Evolutionary conservation across 2,329 filamentous ascomycete genomes (phyloP), one percentile per base, ranked within the genome.

Genomic region (Blumeriella jaapii): DNA sequence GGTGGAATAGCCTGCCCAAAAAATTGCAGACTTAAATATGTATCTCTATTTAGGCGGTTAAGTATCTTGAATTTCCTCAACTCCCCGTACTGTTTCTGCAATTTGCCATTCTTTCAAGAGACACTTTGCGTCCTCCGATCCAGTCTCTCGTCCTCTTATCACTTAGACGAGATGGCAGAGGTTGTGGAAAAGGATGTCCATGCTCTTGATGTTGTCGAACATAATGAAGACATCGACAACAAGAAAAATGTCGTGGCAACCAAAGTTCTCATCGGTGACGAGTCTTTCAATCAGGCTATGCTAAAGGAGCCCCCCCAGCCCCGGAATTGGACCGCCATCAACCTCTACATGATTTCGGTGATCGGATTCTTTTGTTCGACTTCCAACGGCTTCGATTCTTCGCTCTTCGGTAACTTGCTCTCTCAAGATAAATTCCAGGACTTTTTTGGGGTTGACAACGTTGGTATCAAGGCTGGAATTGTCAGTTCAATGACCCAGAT

Each of bases 351-450:
- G 26, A 60, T 61, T 48, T 65, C 60, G 29, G 31, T 64, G 32
- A 38, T 65, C 32, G 62, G 60, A 24, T 66, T 65, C 52, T 61
- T 64, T 53, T 65, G 63, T 50, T 62, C 60, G 3, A 63, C 60
- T 26, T 65, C 65, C 55, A 68, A 67, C 52, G 64, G 65, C 37
- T 68, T 67, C 49, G 65, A 68, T 40, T 62, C 62, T 18, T 63
- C 61, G 17, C 53, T 67, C 32, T 65, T 67, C 54, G 65, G 65
- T 50, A 62, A 61, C 44, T 48, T 64, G 41, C 58, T 60, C 31
- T 59, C 61, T 34, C 62, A 61, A 51, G 51, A 54, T n/a, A 49
- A 42, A 11, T 66, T 63, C 46, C 54, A 49, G 36, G 50, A 49
- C 2, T 58, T 56, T 39, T 66, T 61, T 40, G 38, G 49, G 6